Evolutionary conservation across 352 stramenopile species (phyloP).

Genomic region (Phytopythium delawarense): DNA sequence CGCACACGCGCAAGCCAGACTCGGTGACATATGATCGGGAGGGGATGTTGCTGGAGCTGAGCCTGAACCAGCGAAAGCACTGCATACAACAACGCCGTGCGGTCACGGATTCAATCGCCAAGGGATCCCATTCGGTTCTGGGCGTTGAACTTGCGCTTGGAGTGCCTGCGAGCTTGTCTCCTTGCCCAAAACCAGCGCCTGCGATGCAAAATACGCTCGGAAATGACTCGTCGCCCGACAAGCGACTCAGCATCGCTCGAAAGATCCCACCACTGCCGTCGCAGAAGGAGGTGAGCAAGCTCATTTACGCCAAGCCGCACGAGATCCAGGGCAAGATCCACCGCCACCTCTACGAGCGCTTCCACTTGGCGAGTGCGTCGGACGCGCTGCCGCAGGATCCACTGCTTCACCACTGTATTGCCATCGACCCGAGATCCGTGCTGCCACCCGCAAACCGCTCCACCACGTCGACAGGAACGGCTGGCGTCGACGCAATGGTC

Average conservation of each 20-base stretch:
- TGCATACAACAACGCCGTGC: constrained; percentile 45
- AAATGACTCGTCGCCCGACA: neutral
- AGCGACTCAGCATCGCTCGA: constrained; percentile 12
- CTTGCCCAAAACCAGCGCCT: neutral
- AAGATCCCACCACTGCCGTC: constrained; percentile 54
- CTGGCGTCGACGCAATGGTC: neutral
- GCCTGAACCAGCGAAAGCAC: constrained; percentile 60
- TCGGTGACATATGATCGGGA: constrained; percentile 56
- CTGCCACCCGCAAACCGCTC: neutral
- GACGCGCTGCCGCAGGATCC: constrained; percentile 55
- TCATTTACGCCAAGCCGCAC: constrained; percentile 63
- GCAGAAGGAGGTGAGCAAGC: constrained; percentile 47
- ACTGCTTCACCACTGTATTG: constrained; percentile 58
- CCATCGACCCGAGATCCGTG: constrained; percentile 48
- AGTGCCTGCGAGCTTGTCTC: neutral
- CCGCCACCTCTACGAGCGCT: constrained; percentile 47
- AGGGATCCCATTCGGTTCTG: constrained; percentile 51
- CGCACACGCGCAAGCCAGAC: constrained; percentile 16
- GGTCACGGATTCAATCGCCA: constrained; percentile 33
- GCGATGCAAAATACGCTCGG: neutral
- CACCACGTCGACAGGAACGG: neutral
- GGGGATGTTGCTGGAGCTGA: constrained; percentile 66
- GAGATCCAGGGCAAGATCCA: constrained; percentile 64
- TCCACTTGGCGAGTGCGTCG: constrained; percentile 33
- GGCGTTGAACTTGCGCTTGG: constrained; percentile 30